Evolutionary conservation across 495 filamentous ascomycete genomes (phyloP).

Genomic region (Chaetomium cochliodes): DNA sequence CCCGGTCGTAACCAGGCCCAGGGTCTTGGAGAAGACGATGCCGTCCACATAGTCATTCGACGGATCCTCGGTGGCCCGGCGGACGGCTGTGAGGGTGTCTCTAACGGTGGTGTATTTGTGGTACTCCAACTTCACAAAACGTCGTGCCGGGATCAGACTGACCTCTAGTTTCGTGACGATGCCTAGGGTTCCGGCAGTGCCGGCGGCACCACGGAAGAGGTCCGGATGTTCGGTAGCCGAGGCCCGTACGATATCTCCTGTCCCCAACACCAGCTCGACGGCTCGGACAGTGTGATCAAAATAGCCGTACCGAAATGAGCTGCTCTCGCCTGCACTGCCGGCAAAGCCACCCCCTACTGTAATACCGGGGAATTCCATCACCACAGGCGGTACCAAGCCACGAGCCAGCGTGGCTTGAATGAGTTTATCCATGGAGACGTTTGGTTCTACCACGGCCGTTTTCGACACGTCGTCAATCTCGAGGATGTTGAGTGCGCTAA

Average conservation of each 20-base stretch:
- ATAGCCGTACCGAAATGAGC: constrained; percentile 57
- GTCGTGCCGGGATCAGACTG: constrained; percentile 49
- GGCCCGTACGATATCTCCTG: constrained; percentile 47
- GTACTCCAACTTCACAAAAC: constrained; percentile 57
- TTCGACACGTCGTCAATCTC: constrained; percentile 44
- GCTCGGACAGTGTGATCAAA: constrained; percentile 57
- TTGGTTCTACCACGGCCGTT: constrained; percentile 59
- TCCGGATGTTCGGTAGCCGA: constrained; percentile 42
- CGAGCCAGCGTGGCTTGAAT: constrained; percentile 50
- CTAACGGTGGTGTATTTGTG: constrained; percentile 10
- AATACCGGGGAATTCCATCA: constrained; percentile 65
- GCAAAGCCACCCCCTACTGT: constrained; percentile 63
- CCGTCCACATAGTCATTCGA: constrained; percentile 49
- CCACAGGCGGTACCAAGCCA: constrained; percentile 55
- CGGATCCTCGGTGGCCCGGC: constrained; percentile 18
- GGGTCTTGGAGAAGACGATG: constrained; percentile 48
- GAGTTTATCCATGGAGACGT: constrained; percentile 61
- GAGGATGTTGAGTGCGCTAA: constrained; percentile 52
- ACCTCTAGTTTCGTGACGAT: constrained; percentile 58
- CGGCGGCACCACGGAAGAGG: constrained; percentile 57
- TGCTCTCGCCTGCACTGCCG: constrained; percentile 61
- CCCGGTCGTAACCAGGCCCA: constrained; percentile 52
- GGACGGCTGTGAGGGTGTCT: constrained; percentile 14
- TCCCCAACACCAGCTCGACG: constrained; percentile 58
- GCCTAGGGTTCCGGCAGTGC: constrained; percentile 58